phyloP scores from a whole-genome alignment of 192 early-diverging fungal species.

The Coemansia sp. region DNA sequence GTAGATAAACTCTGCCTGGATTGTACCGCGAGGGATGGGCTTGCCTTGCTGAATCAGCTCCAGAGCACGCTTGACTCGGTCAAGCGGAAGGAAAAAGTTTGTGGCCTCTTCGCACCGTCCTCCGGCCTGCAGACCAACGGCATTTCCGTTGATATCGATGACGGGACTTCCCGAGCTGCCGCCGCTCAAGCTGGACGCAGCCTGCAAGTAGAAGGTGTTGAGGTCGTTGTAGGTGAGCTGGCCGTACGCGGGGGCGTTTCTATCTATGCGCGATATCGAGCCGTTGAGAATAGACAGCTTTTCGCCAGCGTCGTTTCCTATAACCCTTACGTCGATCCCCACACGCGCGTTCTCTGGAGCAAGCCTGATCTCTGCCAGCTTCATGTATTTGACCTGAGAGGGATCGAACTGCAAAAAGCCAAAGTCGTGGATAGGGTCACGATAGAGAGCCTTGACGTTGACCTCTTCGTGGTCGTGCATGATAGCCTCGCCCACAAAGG shows the following conservation, averaged over 20 bases:
- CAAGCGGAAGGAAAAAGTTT: constrained; percentile 73
- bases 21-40: constrained; percentile 66
- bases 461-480: constrained; percentile 77
- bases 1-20: constrained; percentile 72
- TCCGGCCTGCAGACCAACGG: constrained; percentile 71
- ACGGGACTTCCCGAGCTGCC: constrained; percentile 78
- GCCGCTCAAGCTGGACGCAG: constrained; percentile 69
- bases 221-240: constrained; percentile 70
- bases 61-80: constrained; percentile 67
- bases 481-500: constrained; percentile 70
- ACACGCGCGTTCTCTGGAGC: constrained; percentile 67
- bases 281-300: constrained; percentile 75
- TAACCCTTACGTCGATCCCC: constrained; percentile 73
- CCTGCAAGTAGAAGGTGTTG: constrained; percentile 81
- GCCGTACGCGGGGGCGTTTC: constrained; percentile 70
- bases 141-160: constrained; percentile 70
- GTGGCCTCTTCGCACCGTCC: constrained; percentile 67
- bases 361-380: constrained; percentile 63
- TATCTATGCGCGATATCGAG: constrained; percentile 68
- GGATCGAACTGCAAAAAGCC: constrained; percentile 76
- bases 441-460: constrained; percentile 66
- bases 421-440: constrained; percentile 84
- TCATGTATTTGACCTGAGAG: constrained; percentile 64
- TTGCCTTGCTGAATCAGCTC: constrained; percentile 56
- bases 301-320: constrained; percentile 79